Evolutionary conservation across 1,139 yeast species (phyloP).

Genomic region (Kodamaea derodonti): DNA sequence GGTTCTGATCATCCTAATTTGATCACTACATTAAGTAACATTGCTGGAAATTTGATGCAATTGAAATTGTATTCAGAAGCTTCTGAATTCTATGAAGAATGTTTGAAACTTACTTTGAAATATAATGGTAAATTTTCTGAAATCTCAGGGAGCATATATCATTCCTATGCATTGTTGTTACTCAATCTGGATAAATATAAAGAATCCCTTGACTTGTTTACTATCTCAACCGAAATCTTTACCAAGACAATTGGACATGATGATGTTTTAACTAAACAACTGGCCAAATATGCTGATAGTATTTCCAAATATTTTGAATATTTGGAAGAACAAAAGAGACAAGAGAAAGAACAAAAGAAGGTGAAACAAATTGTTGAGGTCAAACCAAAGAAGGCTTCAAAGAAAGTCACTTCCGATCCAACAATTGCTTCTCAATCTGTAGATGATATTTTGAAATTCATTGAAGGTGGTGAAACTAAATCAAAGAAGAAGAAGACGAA

Average conservation of each 20-base stretch:
- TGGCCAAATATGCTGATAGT: conserved; percentile 58
- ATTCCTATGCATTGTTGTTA: conserved; percentile 65
- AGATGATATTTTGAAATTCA: conserved; percentile 64
- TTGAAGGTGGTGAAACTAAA: conserved; percentile 44
- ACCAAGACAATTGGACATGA: conserved; percentile 57
- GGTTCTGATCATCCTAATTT: conserved; percentile 67
- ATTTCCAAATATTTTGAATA: conserved; percentile 39
- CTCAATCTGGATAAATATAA: conserved; percentile 50
- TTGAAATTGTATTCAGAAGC: conserved; percentile 38
- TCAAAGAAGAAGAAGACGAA: conserved; percentile 15
- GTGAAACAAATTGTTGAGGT: conserved; percentile 12
- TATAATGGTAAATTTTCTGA: conserved; percentile 57
- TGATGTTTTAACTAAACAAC: conserved; percentile 59
- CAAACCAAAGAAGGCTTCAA: conserved; percentile 12
- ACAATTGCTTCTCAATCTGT: conserved; percentile 57
- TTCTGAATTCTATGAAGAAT: conserved; percentile 35
- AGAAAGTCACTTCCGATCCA: conserved; percentile 41
- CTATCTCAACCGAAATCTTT: conserved; percentile 51
- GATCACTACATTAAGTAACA: conserved; percentile 60
- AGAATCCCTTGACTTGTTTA: conserved; percentile 53
- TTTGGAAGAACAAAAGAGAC: conserved; percentile 28
- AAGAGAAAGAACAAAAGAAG: conserved; percentile 15
- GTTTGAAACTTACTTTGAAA: conserved; percentile 45
- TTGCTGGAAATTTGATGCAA: conserved; percentile 58
- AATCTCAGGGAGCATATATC: conserved; percentile 56